Evolutionary conservation across 2,329 filamentous ascomycete species (phyloP), one percentile per base, ranked within the genome.

Genomic region (Cladosporium austrohemisphaericum): DNA sequence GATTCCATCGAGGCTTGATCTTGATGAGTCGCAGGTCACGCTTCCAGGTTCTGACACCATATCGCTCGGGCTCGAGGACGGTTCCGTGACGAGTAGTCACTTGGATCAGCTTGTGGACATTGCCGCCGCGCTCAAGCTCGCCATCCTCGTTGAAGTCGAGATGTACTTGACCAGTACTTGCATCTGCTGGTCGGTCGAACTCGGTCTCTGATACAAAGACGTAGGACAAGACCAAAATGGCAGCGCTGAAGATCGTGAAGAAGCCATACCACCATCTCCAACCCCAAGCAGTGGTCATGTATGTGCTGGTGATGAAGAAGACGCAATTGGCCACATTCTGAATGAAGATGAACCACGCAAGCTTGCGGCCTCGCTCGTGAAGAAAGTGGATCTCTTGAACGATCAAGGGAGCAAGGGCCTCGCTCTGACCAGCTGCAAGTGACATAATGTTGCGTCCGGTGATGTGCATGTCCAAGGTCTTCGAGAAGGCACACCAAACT

Each of bases 121-220:
- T 26, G 13, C 38, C 49, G 18, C 41, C 49, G 13, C 19, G 20
- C 20, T 45, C 38, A 6, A 51, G 26, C 19, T 43, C 49, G 3
- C 41, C 49, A 11, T 32, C 22, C 11, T 35, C 41, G n/a, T 51
- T 37, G 22, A 49, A 49, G 28, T 49, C 37, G 14, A 41, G 36
- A 23, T 49, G 36, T 11, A 49, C 37, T 32, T 49, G 16, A 11
- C 46, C 46, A 11, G 46, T 41, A 25, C 36, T 49, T n/a, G 37
- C 36, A 25, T 49, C 46, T 10, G 46, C 20, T 2, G 46, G 37
- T 5, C 69, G 68, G 22, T 69, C 63, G 53, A 67, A 72, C 3
- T 68, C 55, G 0, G 69, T 72, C 48, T 72, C 70, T 5, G 69
- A 65, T 19, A 68, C 64, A 19, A 71, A 60, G 33, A 72, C 51